Conservation (phyloP, 371 early-diverging fungal genomes). For the Dinochytrium kinnereticum region DNA sequence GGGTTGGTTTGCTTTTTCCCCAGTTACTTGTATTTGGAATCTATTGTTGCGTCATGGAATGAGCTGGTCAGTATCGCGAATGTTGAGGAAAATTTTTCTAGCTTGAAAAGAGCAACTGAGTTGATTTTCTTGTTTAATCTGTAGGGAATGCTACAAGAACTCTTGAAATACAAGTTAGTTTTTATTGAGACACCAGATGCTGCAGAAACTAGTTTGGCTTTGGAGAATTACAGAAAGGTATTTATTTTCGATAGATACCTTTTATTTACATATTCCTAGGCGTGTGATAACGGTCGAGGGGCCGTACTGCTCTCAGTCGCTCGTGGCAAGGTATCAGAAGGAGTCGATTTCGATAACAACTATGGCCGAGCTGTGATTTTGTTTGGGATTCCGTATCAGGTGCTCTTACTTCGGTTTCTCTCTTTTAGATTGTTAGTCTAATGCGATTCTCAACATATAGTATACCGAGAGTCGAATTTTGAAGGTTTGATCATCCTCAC, state of each 20-base stretch:
- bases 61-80: conserved; percentile 71
- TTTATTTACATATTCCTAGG: conserved; percentile 49
- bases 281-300: conserved; percentile 99
- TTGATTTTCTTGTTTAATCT: background rate
- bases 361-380: conserved; percentile 97
- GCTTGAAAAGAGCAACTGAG: too few relatives aligned
- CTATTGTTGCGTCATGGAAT: conserved; percentile 98
- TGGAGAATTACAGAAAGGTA: conserved; percentile 92
- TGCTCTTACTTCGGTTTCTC: too few relatives aligned
- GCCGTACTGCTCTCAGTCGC: conserved; percentile 95
- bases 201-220: conserved; percentile 95
- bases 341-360: conserved; percentile 99
- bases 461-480: conserved; percentile 97
- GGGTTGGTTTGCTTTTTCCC: conserved; percentile 99
- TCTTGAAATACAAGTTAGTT: conserved; percentile 94
- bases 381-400: conserved; percentile 99
- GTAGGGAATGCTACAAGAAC: conserved; percentile 89
- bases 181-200: conserved; percentile 98
- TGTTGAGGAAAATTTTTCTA: too few relatives aligned
- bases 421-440: background rate
- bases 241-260: background rate
- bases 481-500: conserved; percentile 66
- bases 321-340: conserved; percentile 99
- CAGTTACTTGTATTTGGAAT: conserved; percentile 98
- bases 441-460: conserved; percentile 24